Evolutionary conservation across 2,329 filamentous ascomycete genomes (phyloP), one percentile per base, ranked within the genome.

Genomic region (Penicillium sp.): DNA sequence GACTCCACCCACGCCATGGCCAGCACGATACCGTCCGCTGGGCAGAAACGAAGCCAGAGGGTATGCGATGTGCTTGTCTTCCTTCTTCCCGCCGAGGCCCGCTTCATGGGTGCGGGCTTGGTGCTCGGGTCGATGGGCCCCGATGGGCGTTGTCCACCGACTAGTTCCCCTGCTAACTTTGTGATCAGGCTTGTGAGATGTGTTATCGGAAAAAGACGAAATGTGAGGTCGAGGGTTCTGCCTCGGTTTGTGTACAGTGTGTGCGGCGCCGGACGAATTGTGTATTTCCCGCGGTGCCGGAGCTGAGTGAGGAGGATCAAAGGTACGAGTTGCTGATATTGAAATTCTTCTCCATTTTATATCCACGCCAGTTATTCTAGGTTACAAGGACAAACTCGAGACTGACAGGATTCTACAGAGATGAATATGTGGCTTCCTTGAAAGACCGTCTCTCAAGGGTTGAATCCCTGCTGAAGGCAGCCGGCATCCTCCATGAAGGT

Each of bases 241-340:
- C 89, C 54, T 36, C 56, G 7, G 50, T 62, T 19, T 97, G 93
- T 79, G 89, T 89, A 6, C 93, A 96, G 77, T 97, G 93, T 76
- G 88, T 89, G 73, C 96, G 96, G 75, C 96, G 96, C 81, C 96
- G 96, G 81, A 95, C 91, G 6, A 90, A 93, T 69, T 97, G 94
- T 77, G 86, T 95, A 69, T 96, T 96, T 74, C 96, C 92, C 2
- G 89, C 95, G 71, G 90, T 95, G 46, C 91, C 96, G 80, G 96
- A 96, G 85, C 96, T 96, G 82, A 84, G 91, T 61, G 92, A 89
- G 73, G 91, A 92, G 59, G 91, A 91, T 1, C 96, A 96, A 81
- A 93, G 93, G 91, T 95, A 82, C 63, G 46, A 35, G n/a, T 49
- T 16, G 14, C 7, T n/a, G 43, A 31, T 31, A 24, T 18, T 37